Evolutionary conservation across 805 yeast genomes (phyloP).

Genomic region (Wickerhamiella spandovensis): DNA sequence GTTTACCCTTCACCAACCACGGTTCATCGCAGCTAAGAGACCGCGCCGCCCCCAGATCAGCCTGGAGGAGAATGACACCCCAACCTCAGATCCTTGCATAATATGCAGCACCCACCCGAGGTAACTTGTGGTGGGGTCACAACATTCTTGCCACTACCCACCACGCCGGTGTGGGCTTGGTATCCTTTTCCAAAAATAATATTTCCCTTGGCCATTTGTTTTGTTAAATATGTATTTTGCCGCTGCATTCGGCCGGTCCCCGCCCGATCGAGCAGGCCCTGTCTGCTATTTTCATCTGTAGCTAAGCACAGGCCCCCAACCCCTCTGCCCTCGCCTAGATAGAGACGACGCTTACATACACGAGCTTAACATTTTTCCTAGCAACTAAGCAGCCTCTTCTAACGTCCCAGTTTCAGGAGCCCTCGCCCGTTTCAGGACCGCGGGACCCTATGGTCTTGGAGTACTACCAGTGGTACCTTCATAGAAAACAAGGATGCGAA

Average conservation of each 20-base stretch:
- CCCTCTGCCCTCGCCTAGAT: background rate
- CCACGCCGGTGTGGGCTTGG: background rate
- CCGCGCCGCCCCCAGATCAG: background rate
- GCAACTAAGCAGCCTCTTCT: too few relatives aligned
- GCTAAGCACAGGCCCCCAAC: background rate
- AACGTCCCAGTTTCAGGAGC: too few relatives aligned
- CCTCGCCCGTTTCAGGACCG: too few relatives aligned
- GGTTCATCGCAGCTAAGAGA: background rate
- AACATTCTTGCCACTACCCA: background rate
- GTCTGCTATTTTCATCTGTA: background rate
- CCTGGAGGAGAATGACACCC: background rate
- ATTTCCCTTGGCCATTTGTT: background rate
- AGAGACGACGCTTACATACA: background rate
- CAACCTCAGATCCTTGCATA: background rate
- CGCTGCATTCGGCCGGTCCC: background rate
- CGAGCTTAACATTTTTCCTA: too few relatives aligned
- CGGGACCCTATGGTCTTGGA: too few relatives aligned
- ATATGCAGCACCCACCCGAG: background rate
- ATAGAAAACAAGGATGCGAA: too few relatives aligned
- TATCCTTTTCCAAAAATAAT: background rate
- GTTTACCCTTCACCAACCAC: background rate
- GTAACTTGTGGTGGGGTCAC: background rate
- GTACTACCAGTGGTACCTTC: too few relatives aligned
- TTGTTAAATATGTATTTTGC: background rate
- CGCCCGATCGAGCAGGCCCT: background rate